Evolutionary conservation across 2,329 filamentous ascomycete species (phyloP), one percentile per base, ranked within the genome.

Genomic region (Calonectria multiphialidica): DNA sequence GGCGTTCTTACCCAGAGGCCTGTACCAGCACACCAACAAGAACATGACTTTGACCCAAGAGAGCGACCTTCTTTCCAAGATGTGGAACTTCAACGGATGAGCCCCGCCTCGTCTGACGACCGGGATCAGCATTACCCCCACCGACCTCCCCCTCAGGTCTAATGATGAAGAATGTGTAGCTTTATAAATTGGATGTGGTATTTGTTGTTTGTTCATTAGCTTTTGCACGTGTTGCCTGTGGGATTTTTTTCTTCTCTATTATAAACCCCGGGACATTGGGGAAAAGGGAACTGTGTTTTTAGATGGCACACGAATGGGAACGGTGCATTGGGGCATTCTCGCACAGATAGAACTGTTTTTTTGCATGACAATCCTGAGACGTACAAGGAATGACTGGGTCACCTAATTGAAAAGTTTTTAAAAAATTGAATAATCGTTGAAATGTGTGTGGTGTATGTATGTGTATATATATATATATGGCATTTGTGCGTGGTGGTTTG

Each of bases 71-170:
- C 70, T 18, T 83, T 81, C 28, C 77, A 83, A 49, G 81, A 83
- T 47, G 82, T 84, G 15, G 82, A 84, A 72, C 61, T 84, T 23
- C 68, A 79, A 28, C 72, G 73, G 10, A 77, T 78, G 70, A 72
- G 77, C 23, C 66, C 74, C 10, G 68, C 25, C 9, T 16, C 23
- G 21, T 59, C 33, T 25, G 53, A 59, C 10, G 53, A 35, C 3
- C 62, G 62, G 5, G 44, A 65, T 23, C 18, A n/a, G n/a, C 61
- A 16, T n/a, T 23, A 62, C 25, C 62, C 30, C n/a, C 62, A 49
- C 21, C 62, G 53, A 59, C 53, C 53, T 40, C 28, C 62, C 15
- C 42, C 62, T 65, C 62, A 37, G 28, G 44, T 44, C n/a, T 37
- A 57, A 25, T 59, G 53, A 59, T 12, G 35, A 40, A 25, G 35